phyloP scores from a whole-genome alignment of 345 rosid species.

The Eucalyptus pauciflora region DNA sequence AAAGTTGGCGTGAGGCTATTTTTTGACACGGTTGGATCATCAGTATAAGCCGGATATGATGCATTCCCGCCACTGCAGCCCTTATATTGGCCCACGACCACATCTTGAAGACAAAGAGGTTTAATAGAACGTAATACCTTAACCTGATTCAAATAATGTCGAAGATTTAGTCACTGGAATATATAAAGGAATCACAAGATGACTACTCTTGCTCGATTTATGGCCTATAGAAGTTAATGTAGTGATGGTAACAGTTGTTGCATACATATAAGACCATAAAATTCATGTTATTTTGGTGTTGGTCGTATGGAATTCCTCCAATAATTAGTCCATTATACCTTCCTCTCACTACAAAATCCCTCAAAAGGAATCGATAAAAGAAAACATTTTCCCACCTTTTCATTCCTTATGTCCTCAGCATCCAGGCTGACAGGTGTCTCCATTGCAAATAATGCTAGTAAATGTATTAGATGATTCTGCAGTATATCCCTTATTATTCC shows the following conservation, averaged over 20 bases:
- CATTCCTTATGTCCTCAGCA: conserved; percentile 40
- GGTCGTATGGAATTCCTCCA: neutral
- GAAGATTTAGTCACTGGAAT: neutral
- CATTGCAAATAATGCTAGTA: conserved; percentile 43
- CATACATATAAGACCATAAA: neutral
- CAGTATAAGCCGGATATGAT: conserved; percentile 19
- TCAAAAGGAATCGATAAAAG: neutral
- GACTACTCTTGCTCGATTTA: neutral
- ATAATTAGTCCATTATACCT: neutral
- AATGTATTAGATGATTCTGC: conserved; percentile 48
- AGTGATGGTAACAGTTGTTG: neutral
- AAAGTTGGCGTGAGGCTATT: conserved; percentile 34
- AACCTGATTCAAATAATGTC: conserved; percentile 11
- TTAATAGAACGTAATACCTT: conserved; percentile 41
- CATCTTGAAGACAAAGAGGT: conserved; percentile 24
- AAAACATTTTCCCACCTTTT: conserved; percentile 16
- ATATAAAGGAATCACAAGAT: neutral
- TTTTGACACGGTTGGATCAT: conserved; percentile 25
- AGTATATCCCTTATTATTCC: conserved; percentile 41
- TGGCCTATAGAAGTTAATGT: neutral
- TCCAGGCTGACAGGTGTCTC: conserved; percentile 51
- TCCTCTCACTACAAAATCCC: neutral
- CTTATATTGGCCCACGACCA: conserved; percentile 33
- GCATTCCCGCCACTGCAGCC: conserved; percentile 15
- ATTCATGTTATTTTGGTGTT: neutral